A percentile compares a stretch with the other conserved stretches of the same genome.
Evolutionary conservation across 1,284 basidiomycete species (phyloP).

Genomic region (Meira miltonrushii): DNA sequence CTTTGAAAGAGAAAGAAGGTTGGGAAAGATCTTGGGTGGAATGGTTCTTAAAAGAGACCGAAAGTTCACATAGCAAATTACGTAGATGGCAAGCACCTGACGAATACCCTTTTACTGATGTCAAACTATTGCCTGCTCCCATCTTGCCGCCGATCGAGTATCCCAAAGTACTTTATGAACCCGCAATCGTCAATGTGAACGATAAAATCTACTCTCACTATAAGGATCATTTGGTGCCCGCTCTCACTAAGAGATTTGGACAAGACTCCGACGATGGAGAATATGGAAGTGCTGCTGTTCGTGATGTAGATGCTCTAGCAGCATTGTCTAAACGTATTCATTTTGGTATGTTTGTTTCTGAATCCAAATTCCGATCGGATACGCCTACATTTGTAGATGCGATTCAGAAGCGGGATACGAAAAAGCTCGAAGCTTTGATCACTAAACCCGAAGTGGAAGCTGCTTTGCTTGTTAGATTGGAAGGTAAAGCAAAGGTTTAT

Average conservation of each 20-base stretch:
- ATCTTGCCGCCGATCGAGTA: constrained; percentile 72
- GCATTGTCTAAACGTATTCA: constrained; percentile 92
- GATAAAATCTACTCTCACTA: constrained; percentile 83
- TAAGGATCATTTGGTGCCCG: constrained; percentile 70
- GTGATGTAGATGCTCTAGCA: constrained; percentile 90
- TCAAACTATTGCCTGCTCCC: constrained; percentile 69
- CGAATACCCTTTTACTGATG: constrained; percentile 86
- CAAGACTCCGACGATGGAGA: constrained; percentile 76
- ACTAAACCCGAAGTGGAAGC: constrained; percentile 93
- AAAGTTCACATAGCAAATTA: constrained; percentile 70
- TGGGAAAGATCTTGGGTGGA: constrained; percentile 86
- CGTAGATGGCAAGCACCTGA: constrained; percentile 62
- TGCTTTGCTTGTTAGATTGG: constrained; percentile 75
- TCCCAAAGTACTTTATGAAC: constrained; percentile 70
- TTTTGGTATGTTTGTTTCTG: constrained; percentile 98
- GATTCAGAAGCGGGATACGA: constrained; percentile 73
- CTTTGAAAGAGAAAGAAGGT: constrained; percentile 62
- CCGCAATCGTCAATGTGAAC: constrained; percentile 87
- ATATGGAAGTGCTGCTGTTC: constrained; percentile 87
- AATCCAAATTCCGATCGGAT: constrained; percentile 82
- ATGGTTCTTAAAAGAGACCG: constrained; percentile 94
- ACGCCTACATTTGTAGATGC: constrained; percentile 86
- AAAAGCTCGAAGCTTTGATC: constrained; percentile 70
- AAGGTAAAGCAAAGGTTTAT: constrained; percentile 86
- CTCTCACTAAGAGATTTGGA: constrained; percentile 61